These are phyloP conservation scores for Jackrogersella multiformis DNA, from an alignment of 495 filamentous ascomycete genomes.

Conservation along the genomic window DNA sequence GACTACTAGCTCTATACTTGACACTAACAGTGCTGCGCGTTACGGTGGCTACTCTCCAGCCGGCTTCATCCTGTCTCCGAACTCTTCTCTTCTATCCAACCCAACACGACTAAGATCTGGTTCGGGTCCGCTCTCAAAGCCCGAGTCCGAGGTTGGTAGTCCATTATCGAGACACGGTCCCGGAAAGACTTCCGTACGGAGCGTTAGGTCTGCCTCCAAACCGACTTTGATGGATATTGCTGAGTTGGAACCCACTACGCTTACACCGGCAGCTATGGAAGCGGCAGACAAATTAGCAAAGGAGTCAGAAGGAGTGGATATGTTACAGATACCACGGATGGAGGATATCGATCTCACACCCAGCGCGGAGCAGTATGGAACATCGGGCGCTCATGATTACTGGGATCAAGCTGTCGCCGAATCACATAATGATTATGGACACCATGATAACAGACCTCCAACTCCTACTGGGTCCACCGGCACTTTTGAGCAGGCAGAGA, in stretches of 20 bases:
- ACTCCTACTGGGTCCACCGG: constrained; percentile 68
- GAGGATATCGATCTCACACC: constrained; percentile 39
- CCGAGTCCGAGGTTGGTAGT: constrained; percentile 46
- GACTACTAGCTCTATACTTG: constrained; percentile 71
- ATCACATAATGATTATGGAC: constrained; percentile 44
- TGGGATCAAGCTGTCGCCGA: constrained; percentile 42
- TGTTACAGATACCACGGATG: constrained; percentile 30
- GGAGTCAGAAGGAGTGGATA: constrained; percentile 47
- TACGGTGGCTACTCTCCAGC: constrained; percentile 76
- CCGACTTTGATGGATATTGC: constrained; percentile 57
- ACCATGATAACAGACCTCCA: constrained; percentile 45
- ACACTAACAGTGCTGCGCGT: constrained; percentile 70
- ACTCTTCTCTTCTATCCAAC: constrained; percentile 66
- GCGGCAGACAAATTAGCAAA: constrained; percentile 53
- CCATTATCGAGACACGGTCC: constrained; percentile 55
- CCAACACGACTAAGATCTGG: constrained; percentile 66
- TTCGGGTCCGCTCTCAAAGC: constrained; percentile 41
- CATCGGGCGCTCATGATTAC: constrained; percentile 35
- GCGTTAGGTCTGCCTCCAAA: constrained; percentile 51
- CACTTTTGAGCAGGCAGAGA: constrained; percentile 73
- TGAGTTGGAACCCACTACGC: constrained; percentile 55
- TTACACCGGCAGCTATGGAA: constrained; percentile 57
- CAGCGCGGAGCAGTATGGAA: constrained; percentile 36
- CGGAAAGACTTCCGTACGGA: constrained; percentile 57
- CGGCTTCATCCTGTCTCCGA: constrained; percentile 72